Base-by-base conservation (phyloP, 306 rosid genomes). In the Lagenaria siceraria region DNA sequence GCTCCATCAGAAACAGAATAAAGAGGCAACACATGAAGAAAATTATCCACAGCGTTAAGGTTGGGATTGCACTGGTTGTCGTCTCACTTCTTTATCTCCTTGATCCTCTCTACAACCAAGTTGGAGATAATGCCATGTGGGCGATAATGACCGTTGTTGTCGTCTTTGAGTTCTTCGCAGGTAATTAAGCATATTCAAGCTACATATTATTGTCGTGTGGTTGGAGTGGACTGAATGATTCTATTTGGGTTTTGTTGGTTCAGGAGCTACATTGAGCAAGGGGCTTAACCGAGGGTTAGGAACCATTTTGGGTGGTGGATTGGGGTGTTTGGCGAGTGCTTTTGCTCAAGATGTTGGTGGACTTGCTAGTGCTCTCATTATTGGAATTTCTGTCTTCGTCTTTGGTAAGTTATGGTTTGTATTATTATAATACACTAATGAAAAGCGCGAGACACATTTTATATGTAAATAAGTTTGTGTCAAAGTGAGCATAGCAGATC, bases 61-160 rank as follows among this genome's bases (percentile, higher is more conserved):
- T 92, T 5, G 98, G 95, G 77, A 53, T 86, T 54, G 90, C 98
- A 3, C 74, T 94, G 19, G 95, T 88, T 64, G 66, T 92, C 80
- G 93, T 94, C 36, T 94, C 98, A 14, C 89, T 92, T 61, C 84
- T 95, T 9, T 92, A 87, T 81, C 89, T 92, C 31, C 63, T 92
- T 43, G 84, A 92, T 62, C 90, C 97, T 86, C 87, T 95, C 18
- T 95, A 85, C 80, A 49, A 84, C 0, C 88, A 84, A 80, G 90
- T 92, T 56, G 96, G 97, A 58, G 91, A 92, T 7, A 92, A 92
- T 80, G 98, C 97, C 74, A 90, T 92, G 97, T 95, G 98, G 98
- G 96, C 98, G 61, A 87, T 92, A 6, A 95, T 95, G 95, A 95
- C 98, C 3, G 98, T 95, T 21, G 84, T 90, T 0, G 98, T 95